phyloP scores from a whole-genome alignment of 1,139 yeast genomes.

The Kodamaea plutei region DNA sequence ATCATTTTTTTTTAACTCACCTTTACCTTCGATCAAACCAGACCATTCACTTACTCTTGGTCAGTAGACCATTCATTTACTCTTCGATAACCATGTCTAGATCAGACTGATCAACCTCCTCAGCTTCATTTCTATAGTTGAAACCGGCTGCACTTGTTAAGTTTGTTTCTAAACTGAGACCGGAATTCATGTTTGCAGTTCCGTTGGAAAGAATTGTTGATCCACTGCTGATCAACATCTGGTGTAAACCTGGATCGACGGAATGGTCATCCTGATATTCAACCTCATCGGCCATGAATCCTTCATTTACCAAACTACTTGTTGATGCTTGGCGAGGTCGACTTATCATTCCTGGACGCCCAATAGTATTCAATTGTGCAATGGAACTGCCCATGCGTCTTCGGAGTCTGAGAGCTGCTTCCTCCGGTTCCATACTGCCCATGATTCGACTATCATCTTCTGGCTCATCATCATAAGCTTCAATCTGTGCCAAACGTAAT shows the following conservation, averaged over 20 bases:
- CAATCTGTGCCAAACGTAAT: constrained; percentile 4
- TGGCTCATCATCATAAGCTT: constrained; percentile 16
- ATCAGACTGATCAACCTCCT: constrained; percentile 30
- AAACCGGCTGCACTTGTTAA: constrained; percentile 14
- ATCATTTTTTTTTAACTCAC: neutral
- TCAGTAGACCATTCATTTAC: too few relatives aligned
- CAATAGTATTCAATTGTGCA: constrained; percentile 2
- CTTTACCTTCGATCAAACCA: too few relatives aligned
- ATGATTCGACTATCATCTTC: constrained; percentile 11
- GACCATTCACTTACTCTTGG: neutral
- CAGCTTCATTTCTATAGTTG: constrained; percentile 16
- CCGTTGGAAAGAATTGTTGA: constrained; percentile 12
- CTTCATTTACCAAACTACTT: constrained; percentile 20
- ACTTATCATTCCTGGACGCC: constrained; percentile 1
- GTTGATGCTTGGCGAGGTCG: constrained; percentile 1
- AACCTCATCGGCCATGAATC: constrained; percentile 56
- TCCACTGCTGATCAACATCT: constrained; percentile 20
- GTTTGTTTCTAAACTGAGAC: constrained; percentile 18
- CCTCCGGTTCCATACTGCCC: constrained; percentile 9
- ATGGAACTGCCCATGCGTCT: constrained; percentile 3
- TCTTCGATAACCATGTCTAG: constrained; percentile 51
- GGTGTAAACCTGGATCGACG: constrained; percentile 10
- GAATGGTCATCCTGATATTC: constrained; percentile 55
- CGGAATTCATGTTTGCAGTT: constrained; percentile 14
- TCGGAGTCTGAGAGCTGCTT: constrained; percentile 6